phyloP scores from a whole-genome alignment of 2,329 filamentous ascomycete species.

The Sporothrix globosa region DNA sequence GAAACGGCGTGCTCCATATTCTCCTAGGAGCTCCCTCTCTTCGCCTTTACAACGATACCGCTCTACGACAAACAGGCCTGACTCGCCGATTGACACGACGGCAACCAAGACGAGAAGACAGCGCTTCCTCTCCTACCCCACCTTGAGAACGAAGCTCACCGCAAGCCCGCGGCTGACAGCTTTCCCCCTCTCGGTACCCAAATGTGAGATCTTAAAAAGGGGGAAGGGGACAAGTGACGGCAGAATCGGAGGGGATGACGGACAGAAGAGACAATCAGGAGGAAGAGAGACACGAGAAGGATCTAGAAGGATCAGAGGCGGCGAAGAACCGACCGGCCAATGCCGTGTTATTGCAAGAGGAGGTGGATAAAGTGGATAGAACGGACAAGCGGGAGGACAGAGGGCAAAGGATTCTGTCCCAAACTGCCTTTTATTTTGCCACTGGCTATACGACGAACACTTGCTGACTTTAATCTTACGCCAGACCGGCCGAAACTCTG shows the following conservation, averaged over 20 bases:
- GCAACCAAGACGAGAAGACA: neutral
- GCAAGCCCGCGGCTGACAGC: neutral
- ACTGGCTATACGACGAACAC: neutral
- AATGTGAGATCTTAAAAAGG: constrained; percentile 19
- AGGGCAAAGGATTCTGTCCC: neutral
- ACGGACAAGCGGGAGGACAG: constrained; percentile 9
- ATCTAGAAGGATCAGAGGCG: neutral
- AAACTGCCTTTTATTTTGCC: neutral
- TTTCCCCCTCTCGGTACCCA: neutral
- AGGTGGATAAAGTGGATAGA: neutral
- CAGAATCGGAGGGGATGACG: neutral
- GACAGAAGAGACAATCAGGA: neutral
- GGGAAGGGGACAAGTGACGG: neutral
- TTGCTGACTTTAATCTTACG: neutral
- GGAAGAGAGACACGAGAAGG: neutral
- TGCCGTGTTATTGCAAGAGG: neutral
- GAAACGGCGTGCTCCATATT: neutral
- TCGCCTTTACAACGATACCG: too few species aligned
- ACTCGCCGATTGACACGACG: neutral
- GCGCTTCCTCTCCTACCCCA: neutral
- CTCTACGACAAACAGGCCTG: neutral
- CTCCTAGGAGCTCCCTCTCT: neutral
- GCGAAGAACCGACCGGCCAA: neutral
- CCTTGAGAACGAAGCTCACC: neutral
- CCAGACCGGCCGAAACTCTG: constrained; percentile 22